These are phyloP conservation scores for Wickerhamomyces strasburgensis DNA, from an alignment of 805 yeast genomes.

Conservation along the genomic window DNA sequence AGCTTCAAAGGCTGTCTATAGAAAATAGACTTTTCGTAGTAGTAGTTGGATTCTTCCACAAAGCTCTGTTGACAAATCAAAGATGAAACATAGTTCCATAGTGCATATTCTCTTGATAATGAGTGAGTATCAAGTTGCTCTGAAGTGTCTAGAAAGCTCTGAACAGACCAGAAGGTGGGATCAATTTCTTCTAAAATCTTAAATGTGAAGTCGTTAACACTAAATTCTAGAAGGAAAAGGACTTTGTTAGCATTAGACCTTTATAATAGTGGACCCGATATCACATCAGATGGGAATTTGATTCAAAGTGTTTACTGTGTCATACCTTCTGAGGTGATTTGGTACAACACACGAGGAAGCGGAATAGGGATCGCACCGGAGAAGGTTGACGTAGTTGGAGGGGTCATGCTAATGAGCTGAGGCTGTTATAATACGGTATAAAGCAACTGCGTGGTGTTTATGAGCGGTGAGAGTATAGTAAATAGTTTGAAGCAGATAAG, in stretches of 20 bases:
- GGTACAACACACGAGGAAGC: too few relatives aligned
- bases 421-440: too few relatives aligned
- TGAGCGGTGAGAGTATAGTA: too few relatives aligned
- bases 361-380: too few relatives aligned
- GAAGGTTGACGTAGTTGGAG: too few relatives aligned
- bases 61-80: constrained; percentile 2
- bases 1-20: constrained; percentile 4
- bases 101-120: constrained; percentile 3
- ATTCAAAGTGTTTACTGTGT: too few relatives aligned
- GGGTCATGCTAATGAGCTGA: too few relatives aligned
- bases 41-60: constrained; percentile 1
- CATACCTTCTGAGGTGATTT: too few relatives aligned
- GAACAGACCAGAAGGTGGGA: constrained; percentile 14
- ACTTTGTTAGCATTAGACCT: neutral
- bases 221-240: constrained; percentile 1
- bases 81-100: constrained; percentile 6
- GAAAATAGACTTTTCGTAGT: constrained; percentile 8
- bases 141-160: constrained; percentile 7
- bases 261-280: too few relatives aligned
- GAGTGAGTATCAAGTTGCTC: neutral
- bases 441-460: too few relatives aligned
- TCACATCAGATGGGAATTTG: too few relatives aligned
- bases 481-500: too few relatives aligned
- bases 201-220: constrained; percentile 3
- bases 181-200: constrained; percentile 9